Evolutionary conservation across 2,329 filamentous ascomycete species (phyloP), one percentile per base, ranked within the genome.

Genomic region (Colletotrichum shisoi): DNA sequence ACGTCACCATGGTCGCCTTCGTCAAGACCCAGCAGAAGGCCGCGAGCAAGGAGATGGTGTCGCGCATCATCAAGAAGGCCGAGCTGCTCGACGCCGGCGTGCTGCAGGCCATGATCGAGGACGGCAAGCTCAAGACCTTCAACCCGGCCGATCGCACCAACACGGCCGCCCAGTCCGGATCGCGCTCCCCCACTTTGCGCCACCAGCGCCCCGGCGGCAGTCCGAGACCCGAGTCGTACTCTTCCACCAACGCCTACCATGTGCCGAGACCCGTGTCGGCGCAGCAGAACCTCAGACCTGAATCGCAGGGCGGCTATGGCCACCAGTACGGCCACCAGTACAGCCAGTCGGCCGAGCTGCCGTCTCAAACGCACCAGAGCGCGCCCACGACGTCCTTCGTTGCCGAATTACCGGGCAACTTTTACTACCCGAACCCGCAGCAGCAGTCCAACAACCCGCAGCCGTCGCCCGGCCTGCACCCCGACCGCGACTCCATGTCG

Each of bases 21-120:
- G 88, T 91, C 71, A 90, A 89, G 80, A 82, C 85, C 65, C 87
- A 91, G 74, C 83, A 85, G 72, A 89, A 89, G 77, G 82, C 86
- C 9, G 87, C 89, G 8, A 88, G 87, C 71, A 88, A 87, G 70
- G 83, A 89, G 68, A 89, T 91, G 85, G 85, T 91, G 0, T 81
- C 85, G 60, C 83, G 89, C 56, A 85, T 92, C 74, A 87, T 91
- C 73, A 89, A 90, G 73, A 91, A 91, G 79, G 89, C 89, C 0
- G 88, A 90, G 75, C 79, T 91, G 24, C 80, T 91, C 45, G 89
- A 91, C 71, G 81, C 88, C 6, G 89, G 89, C 17, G 81, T 86
- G 19, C 79, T 91, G 56, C 84, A 86, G 48, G 89, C 86, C 62
- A 90, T 91, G 87, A 86, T 90, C 73, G 83, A 89, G 71, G 80